These are phyloP conservation scores for Didymella segeticola DNA, from an alignment of 2,329 filamentous ascomycete genomes.

Conservation along the genomic window DNA sequence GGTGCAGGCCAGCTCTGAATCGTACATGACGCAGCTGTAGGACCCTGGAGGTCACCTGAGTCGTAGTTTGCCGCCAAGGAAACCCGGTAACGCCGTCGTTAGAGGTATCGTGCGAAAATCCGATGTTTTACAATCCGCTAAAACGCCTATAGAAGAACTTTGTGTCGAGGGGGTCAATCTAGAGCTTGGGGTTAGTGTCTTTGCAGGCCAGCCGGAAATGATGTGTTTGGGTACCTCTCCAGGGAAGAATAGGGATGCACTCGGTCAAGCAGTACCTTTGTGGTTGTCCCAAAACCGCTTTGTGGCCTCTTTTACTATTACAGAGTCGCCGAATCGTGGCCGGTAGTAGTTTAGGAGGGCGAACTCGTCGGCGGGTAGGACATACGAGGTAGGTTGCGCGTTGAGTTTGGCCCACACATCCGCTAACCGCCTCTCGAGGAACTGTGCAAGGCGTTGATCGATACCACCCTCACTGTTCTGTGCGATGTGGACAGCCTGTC, in stretches of 20 bases:
- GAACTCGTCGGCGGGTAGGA: slow-evolving; percentile 80
- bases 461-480: slow-evolving; percentile 74
- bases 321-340: slow-evolving; percentile 64
- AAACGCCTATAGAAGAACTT: slow-evolving; percentile 22
- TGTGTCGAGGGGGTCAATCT: slow-evolving; percentile 13
- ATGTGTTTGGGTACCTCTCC: slow-evolving; percentile 13
- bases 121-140: slow-evolving; percentile 18
- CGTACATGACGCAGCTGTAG: slow-evolving; percentile 24
- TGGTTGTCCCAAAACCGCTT: slow-evolving; percentile 64
- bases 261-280: slow-evolving; percentile 32
- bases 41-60: slow-evolving; percentile 17
- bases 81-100: slow-evolving; percentile 38
- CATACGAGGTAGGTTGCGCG: slow-evolving; percentile 69
- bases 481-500: slow-evolving; percentile 76
- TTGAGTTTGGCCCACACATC: slow-evolving; percentile 73
- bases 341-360: slow-evolving; percentile 87
- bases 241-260: slow-evolving; percentile 14
- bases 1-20: slow-evolving; percentile 26
- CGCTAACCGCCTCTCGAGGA: slow-evolving; percentile 66
- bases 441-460: slow-evolving; percentile 67
- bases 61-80: slow-evolving; percentile 22
- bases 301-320: slow-evolving; percentile 59
- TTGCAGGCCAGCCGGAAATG: neutral
- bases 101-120: slow-evolving; percentile 36
- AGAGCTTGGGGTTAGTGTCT: neutral